Evolutionary conservation across 192 early-diverging fungal genomes (phyloP).

Genomic region (Coemansia sp.): DNA sequence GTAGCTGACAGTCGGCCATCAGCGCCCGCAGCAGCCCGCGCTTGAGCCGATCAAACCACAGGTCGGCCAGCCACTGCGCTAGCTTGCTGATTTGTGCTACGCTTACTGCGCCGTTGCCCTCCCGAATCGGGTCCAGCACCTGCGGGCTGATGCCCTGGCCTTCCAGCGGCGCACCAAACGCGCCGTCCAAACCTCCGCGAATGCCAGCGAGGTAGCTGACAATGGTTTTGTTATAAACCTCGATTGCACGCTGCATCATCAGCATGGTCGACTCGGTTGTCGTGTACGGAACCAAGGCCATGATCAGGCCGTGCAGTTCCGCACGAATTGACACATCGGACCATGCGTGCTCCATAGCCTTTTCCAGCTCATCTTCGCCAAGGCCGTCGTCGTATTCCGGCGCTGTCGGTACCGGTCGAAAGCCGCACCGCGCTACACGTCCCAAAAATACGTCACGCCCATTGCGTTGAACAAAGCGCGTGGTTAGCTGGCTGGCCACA

Average conservation of each 20-base stretch:
- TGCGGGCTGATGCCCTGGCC: not conserved
- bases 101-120: not conserved
- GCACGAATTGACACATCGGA: slow-evolving; percentile 29
- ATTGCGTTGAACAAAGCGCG: slow-evolving; percentile 15
- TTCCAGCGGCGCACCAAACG: not conserved
- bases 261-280: slow-evolving; percentile 25
- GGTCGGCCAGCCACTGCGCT: slow-evolving; percentile 27
- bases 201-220: slow-evolving; percentile 6
- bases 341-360: slow-evolving; percentile 7
- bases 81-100: slow-evolving; percentile 4
- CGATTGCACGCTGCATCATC: slow-evolving; percentile 38
- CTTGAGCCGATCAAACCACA: slow-evolving; percentile 25
- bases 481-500: slow-evolving; percentile 16
- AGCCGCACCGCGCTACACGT: slow-evolving; percentile 13
- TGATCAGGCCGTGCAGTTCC: slow-evolving; percentile 26
- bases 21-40: slow-evolving; percentile 11
- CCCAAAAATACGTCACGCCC: slow-evolving; percentile 20
- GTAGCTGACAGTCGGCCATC: slow-evolving; percentile 25
- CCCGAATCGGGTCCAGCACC: not conserved
- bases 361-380: slow-evolving; percentile 21
- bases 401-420: slow-evolving; percentile 26
- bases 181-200: not conserved
- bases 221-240: slow-evolving; percentile 31
- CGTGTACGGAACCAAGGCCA: slow-evolving; percentile 20
- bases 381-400: slow-evolving; percentile 13